These are phyloP conservation scores for Priceomyces castillae DNA, from an alignment of 805 yeast species.

Conservation along the genomic window DNA sequence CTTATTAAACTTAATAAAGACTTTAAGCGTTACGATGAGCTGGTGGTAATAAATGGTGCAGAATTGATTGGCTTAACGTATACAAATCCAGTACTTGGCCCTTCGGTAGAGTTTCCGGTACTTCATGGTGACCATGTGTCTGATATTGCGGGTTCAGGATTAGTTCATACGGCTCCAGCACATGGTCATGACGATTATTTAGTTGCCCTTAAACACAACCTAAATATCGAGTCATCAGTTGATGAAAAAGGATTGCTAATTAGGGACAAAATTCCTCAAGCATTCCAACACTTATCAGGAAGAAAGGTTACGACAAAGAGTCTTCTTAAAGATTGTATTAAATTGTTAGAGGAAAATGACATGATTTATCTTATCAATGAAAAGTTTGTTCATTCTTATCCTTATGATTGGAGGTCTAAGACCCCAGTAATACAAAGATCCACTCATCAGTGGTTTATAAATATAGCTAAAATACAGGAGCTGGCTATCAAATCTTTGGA, in stretches of 20 bases:
- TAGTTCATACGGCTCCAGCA: constrained; percentile 97
- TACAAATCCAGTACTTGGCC: constrained; percentile 49
- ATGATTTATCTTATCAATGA: constrained; percentile 51
- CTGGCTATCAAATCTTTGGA: constrained; percentile 58
- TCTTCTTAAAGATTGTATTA: constrained; percentile 50
- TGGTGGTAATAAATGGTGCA: constrained; percentile 16
- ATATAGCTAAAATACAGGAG: constrained; percentile 70
- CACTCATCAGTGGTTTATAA: constrained; percentile 96
- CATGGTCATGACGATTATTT: constrained; percentile 94
- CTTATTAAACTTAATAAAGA: constrained; percentile 31
- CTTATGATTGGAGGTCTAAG: constrained; percentile 96
- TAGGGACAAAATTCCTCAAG: constrained; percentile 48
- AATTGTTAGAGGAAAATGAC: constrained; percentile 37
- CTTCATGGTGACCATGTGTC: constrained; percentile 82
- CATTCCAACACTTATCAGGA: constrained; percentile 48
- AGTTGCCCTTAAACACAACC: constrained; percentile 55
- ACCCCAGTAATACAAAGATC: constrained; percentile 93
- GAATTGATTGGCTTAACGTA: constrained; percentile 40
- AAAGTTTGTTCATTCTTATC: constrained; percentile 76
- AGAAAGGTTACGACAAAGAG: constrained; percentile 23
- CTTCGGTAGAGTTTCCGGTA: constrained; percentile 49
- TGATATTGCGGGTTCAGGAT: constrained; percentile 81
- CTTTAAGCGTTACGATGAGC: not conserved
- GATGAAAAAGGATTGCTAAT: constrained; percentile 68
- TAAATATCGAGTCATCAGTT: constrained; percentile 73